A percentile compares a stretch with the other conserved stretches of the same genome.
Conservation (phyloP, 169 alveolate species). For the Perkinsus olseni region DNA sequence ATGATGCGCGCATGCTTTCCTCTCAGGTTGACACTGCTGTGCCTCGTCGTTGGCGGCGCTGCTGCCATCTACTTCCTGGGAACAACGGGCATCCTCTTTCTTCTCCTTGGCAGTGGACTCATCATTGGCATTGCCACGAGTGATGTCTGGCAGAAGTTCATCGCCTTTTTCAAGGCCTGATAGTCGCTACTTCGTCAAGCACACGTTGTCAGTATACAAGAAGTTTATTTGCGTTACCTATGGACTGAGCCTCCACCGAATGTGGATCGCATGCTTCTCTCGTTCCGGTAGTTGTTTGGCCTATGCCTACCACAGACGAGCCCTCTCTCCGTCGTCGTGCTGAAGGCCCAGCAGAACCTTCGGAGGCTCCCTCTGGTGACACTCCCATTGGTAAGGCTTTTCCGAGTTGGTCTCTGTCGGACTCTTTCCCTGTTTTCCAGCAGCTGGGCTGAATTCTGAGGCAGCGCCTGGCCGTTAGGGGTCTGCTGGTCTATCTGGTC, state of each 20-base stretch:
- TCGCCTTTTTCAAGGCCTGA: background rate
- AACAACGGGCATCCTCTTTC: background rate
- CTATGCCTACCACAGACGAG: background rate
- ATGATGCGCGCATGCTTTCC: no score
- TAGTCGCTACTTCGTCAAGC: background rate
- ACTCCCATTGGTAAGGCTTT: background rate
- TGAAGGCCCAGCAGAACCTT: background rate
- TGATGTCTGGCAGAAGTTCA: background rate
- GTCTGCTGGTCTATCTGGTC: no score
- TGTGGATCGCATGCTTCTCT: background rate
- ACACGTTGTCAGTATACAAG: background rate
- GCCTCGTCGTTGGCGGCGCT: background rate
- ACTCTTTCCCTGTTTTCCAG: no score
- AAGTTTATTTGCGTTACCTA: no score
- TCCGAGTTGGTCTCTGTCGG: no score
- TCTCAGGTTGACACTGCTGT: background rate
- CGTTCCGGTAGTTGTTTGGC: background rate
- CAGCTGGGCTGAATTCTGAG: no score
- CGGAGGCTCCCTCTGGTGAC: background rate
- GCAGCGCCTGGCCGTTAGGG: no score
- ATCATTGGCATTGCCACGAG: background rate
- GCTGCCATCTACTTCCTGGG: background rate
- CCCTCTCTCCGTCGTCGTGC: background rate
- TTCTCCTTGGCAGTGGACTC: background rate
- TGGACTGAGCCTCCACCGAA: background rate